Evolutionary conservation across 768 basidiomycete genomes (phyloP), one percentile per base, ranked within the genome.

Genomic region (Collybia mongolica): DNA sequence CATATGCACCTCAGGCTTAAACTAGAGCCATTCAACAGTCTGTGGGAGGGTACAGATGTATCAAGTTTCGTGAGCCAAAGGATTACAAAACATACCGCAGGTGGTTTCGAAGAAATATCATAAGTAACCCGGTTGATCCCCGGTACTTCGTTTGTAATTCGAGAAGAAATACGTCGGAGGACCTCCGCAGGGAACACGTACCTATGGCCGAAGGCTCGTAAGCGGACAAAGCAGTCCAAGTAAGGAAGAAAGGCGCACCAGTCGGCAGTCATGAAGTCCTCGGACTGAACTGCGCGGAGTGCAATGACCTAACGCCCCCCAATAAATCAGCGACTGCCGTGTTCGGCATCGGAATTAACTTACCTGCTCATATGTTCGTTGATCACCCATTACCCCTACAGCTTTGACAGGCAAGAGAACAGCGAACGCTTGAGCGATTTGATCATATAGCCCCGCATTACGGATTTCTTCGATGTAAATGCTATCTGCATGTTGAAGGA

Each of bases 201-300:
- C 90, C 90, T 92, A 60, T 12, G n/a, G 32, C 32, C 32, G 32
- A 32, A 14, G 40, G 56, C 41, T 69, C 46, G 71, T 36, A 51
- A 52, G 29, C 36, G 48, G 44, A 54, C 6, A 40, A 42, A 53
- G 37, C n/a, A 26, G 36, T 23, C 6, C 14, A 38, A 17, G n/a
- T 38, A 24, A 26, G 37, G 32, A 49, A 35, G 48, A 53, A 51
- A 48, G 39, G 64, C 81, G 38, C 63, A 93, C 96, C 96, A 98
- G 66, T 98, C 96, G 29, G 97, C 97, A 12, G 97, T 99, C 97
- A 99, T 99, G 65, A 99, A 99, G 68, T 99, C 97, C 65, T 98
- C 96, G n/a, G 94, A 86, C 64, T 91, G 88, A 7, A 98, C 96
- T 2, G 97, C 97, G 44, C 97, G 83, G 46, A 99, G 76, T 1